Conservation (phyloP, 805 yeast genomes). For the Ogataea neopini region DNA sequence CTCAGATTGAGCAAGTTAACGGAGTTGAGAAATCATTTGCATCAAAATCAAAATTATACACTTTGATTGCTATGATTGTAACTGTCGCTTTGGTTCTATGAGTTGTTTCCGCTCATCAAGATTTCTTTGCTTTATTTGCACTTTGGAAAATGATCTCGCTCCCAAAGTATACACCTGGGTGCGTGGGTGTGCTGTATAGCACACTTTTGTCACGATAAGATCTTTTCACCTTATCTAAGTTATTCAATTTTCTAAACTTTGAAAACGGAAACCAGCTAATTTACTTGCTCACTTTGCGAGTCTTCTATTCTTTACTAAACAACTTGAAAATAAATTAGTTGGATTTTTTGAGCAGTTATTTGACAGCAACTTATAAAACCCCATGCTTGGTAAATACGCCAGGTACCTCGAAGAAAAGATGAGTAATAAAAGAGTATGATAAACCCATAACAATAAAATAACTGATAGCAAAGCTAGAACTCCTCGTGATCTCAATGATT, state of each 20-base stretch:
- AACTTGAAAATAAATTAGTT: neutral
- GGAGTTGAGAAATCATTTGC: neutral
- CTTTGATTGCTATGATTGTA: neutral
- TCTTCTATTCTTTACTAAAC: neutral
- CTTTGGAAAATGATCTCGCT: neutral
- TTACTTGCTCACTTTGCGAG: neutral
- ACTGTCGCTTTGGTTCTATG: neutral
- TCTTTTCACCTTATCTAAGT: neutral
- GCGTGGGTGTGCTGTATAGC: neutral
- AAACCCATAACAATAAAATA: too few species aligned
- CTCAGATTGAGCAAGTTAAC: constrained; percentile 1
- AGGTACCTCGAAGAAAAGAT: neutral
- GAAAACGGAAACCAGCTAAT: neutral
- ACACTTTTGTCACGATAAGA: neutral
- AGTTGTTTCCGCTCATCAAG: neutral
- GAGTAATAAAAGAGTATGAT: too few species aligned
- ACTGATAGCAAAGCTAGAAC: too few species aligned
- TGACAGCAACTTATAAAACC: neutral
- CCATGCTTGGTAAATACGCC: neutral
- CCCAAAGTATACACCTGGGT: neutral
- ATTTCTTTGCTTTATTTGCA: neutral
- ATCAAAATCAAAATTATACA: neutral
- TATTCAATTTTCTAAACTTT: neutral
- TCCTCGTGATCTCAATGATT: too few species aligned
- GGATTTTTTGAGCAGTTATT: too few species aligned